These are phyloP conservation scores for Diversispora epigaea DNA, from an alignment of 192 early-diverging fungal genomes.

Conservation along the genomic window DNA sequence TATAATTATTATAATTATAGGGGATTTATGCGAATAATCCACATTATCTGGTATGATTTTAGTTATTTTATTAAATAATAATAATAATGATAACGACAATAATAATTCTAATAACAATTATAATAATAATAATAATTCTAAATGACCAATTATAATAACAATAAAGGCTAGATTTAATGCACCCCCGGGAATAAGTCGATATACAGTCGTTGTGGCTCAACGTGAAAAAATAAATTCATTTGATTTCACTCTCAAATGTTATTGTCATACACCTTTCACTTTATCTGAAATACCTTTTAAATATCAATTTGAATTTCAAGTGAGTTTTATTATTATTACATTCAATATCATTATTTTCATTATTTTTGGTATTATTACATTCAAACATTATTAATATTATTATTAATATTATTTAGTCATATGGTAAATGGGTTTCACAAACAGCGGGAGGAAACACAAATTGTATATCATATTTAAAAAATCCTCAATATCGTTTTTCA, in stretches of 20 bases:
- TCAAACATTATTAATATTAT: neutral
- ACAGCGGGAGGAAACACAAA: slow-evolving; percentile 77
- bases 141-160: slow-evolving; percentile 19
- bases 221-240: slow-evolving; percentile 67
- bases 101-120: slow-evolving; percentile 12
- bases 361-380: too few relatives aligned
- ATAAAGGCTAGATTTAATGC: slow-evolving; percentile 63
- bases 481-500: slow-evolving; percentile 75
- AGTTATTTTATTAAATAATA: too few relatives aligned
- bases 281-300: slow-evolving; percentile 62
- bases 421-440: slow-evolving; percentile 68
- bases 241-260: slow-evolving; percentile 75
- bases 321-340: slow-evolving; percentile 18
- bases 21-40: slow-evolving; percentile 87
- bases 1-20: slow-evolving; percentile 41
- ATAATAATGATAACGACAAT: neutral
- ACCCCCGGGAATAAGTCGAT: slow-evolving; percentile 53
- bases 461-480: slow-evolving; percentile 68
- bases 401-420: slow-evolving; percentile 42
- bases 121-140: neutral
- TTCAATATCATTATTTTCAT: neutral
- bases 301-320: slow-evolving; percentile 57
- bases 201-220: slow-evolving; percentile 82
- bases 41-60: slow-evolving; percentile 64
- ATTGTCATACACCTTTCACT: slow-evolving; percentile 61